These are phyloP conservation scores for Heimioporus sp. DNA, from an alignment of 768 basidiomycete genomes.

Conservation along the genomic window DNA sequence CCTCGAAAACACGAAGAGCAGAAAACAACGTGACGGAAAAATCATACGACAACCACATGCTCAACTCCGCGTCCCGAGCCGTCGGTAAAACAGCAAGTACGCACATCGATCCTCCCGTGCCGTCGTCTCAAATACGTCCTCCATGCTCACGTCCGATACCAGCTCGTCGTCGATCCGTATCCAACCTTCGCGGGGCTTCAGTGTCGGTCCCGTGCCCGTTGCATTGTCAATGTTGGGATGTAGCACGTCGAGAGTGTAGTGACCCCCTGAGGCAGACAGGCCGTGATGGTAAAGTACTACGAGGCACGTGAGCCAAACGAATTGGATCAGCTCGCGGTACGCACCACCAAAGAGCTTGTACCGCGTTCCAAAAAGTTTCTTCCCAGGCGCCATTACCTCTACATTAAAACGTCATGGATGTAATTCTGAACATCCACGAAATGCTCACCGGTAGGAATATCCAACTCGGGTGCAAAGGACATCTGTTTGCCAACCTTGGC, in stretches of 20 bases:
- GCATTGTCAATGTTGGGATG: constrained; percentile 62
- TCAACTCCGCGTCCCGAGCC: constrained; percentile 39
- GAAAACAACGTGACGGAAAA: not conserved
- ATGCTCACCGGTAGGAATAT: constrained; percentile 60
- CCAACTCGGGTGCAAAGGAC: constrained; percentile 72
- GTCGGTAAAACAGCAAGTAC: constrained; percentile 84
- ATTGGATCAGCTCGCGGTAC: not conserved
- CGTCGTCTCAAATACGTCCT: constrained; percentile 64
- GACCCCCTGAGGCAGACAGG: constrained; percentile 84
- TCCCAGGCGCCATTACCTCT: constrained; percentile 63
- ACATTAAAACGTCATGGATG: not conserved
- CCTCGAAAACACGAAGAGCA: not conserved
- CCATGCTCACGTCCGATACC: constrained; percentile 65
- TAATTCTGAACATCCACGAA: not conserved
- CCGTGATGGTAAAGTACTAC: constrained; percentile 93
- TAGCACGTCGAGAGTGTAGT: constrained; percentile 91
- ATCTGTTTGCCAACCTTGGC: constrained; percentile 87
- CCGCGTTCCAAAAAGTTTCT: constrained; percentile 45
- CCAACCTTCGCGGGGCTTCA: constrained; percentile 66
- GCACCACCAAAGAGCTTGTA: constrained; percentile 86
- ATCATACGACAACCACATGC: too few relatives aligned
- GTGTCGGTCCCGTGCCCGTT: constrained; percentile 8
- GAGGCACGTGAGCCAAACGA: not conserved
- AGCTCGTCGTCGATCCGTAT: constrained; percentile 92
- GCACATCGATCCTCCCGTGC: constrained; percentile 69